A percentile compares a stretch with the other conserved stretches of the same genome.
Evolutionary conservation across 163 green algal species (phyloP).

Genomic region (Volvox carteri): DNA sequence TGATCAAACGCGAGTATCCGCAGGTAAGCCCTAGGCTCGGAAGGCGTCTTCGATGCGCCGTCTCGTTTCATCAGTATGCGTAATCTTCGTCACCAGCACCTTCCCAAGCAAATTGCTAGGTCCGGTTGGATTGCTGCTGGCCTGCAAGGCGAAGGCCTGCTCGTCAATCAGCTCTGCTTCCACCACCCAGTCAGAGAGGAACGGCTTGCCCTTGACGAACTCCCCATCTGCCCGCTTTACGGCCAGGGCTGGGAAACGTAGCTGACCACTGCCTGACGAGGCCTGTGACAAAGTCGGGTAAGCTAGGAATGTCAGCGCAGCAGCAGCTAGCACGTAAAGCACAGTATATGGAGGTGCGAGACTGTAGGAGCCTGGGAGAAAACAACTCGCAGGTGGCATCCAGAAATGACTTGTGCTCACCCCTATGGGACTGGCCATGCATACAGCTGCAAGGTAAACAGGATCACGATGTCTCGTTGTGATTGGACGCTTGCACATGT

Average conservation of each 20-base stretch:
- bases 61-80: slow-evolving; percentile 20
- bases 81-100: slow-evolving; percentile 48
- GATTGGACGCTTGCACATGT: no score
- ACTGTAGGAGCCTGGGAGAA: no score
- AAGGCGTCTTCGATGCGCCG: slow-evolving; percentile 18
- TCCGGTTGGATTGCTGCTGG: neutral
- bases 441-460: no score
- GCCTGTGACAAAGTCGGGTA: no score
- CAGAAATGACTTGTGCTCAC: no score
- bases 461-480: no score
- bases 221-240: slow-evolving; percentile 38
- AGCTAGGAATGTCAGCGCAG: no score
- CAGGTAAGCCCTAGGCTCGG: neutral
- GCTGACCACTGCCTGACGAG: slow-evolving; percentile 1
- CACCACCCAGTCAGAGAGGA: slow-evolving; percentile 31
- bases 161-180: slow-evolving; percentile 52
- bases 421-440: no score
- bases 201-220: slow-evolving; percentile 25
- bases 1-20: no score
- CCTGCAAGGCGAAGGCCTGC: slow-evolving; percentile 16
- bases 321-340: no score
- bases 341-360: no score
- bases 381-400: no score
- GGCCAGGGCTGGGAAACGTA: slow-evolving; percentile 15
- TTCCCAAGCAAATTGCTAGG: slow-evolving; percentile 24